Base-by-base conservation (phyloP, 1,284 basidiomycete species). In the Laetiporus sulphureus region DNA sequence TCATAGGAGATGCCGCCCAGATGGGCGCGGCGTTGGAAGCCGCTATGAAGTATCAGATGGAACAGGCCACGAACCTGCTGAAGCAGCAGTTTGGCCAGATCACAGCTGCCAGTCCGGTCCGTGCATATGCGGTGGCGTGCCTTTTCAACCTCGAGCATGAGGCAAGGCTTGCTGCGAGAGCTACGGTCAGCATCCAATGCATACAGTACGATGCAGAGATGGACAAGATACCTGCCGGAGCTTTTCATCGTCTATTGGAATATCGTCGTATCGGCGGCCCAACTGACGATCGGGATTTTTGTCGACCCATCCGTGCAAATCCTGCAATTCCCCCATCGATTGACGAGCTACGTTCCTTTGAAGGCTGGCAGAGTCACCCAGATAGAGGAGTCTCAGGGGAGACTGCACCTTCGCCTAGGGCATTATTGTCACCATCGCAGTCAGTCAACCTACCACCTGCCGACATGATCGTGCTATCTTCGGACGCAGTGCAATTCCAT, bases 1-100 rank as follows among this genome's bases (percentile, higher is more conserved):
- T 48, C 3, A 40, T 43, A 2, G 37, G 54, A 6, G 34, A 44
- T 20, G 15, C 46, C 20, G 11, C 22, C 5, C 36, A 36, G 15
- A 39, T 54, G 7, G 25, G 39, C 4, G 15, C 39, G 5, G 45
- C 49, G 11, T n/a, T 52, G 5, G 38, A 34, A 11, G 49, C 46
- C 19, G 46, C 52, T 18, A 40, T 38, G 39, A 42, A 42, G 38
- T 56, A 56, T 44, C 33, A 49, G 32, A 45, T 51, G 37, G 40
- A 43, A 4, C 13, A 24, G 4, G 27, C 31, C 7, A 29, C 20
- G 2, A n/a, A 16, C 15, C 21, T 21, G 15, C 16, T 39, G 25
- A 29, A n/a, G 25, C n/a, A 8, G 25, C 25, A n/a, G 25, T 8
- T 29, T n/a, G n/a, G n/a, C 8, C 25, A 8, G 8, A 8, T n/a